Percentiles rank a stretch among this genome's conserved stretches.
Evolutionary conservation across 164 flowering plant genomes (phyloP).

Genomic region (Pachysandra terminalis): DNA sequence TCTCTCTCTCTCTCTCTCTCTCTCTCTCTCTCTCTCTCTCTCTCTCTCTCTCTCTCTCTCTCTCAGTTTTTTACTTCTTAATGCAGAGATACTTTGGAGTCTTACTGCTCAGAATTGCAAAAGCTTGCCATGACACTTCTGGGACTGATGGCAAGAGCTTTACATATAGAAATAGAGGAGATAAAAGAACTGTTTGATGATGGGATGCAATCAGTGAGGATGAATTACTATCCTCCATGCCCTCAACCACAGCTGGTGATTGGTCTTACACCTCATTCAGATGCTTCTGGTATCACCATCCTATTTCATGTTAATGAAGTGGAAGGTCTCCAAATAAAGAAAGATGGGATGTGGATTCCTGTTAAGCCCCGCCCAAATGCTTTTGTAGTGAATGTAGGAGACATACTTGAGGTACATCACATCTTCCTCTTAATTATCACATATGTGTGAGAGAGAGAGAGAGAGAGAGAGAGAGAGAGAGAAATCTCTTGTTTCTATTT

Average conservation of each 20-base stretch:
- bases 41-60: neutral
- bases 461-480: conserved; percentile 20
- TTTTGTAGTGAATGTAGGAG: conserved; percentile 38
- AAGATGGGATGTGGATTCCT: too few relatives aligned
- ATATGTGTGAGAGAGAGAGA: conserved; percentile 43
- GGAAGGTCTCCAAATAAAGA: too few relatives aligned
- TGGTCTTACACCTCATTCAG: conserved; percentile 42
- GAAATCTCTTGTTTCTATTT: too few relatives aligned
- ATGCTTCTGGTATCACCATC: conserved; percentile 28
- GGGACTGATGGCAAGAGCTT: conserved; percentile 16
- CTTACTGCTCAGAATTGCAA: conserved; percentile 22
- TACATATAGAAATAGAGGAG: conserved; percentile 19
- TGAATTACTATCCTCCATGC: too few relatives aligned
- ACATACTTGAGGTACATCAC: too few relatives aligned
- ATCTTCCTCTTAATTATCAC: too few relatives aligned
- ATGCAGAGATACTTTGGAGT: conserved; percentile 22
- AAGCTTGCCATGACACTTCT: conserved; percentile 20
- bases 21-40: conserved; percentile 9
- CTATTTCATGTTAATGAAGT: too few relatives aligned
- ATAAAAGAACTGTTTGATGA: conserved; percentile 31
- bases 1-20: too few relatives aligned
- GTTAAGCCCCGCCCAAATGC: conserved; percentile 25
- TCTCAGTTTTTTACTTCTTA: neutral
- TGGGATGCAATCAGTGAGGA: conserved; percentile 36
- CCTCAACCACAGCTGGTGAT: conserved; percentile 35